phyloP scores from a whole-genome alignment of 768 basidiomycete genomes.

The Phaffia tasmanica region DNA sequence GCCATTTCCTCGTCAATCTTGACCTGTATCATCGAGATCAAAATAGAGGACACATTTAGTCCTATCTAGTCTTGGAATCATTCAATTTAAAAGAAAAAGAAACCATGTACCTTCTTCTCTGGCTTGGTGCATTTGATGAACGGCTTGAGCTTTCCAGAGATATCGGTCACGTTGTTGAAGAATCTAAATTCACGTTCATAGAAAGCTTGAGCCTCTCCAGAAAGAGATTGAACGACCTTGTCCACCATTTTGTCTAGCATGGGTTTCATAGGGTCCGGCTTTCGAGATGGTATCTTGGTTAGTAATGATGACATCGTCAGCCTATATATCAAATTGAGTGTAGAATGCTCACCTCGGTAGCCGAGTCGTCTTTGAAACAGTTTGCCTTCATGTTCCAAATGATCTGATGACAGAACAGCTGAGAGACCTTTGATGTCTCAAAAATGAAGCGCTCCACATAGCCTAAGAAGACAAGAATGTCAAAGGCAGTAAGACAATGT shows the following conservation, averaged over 20 bases:
- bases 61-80: conserved; percentile 18
- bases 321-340: background rate
- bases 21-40: conserved; percentile 45
- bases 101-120: conserved; percentile 74
- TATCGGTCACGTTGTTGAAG: conserved; percentile 92
- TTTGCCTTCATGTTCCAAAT: conserved; percentile 99
- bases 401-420: conserved; percentile 96
- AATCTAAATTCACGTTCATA: conserved; percentile 92
- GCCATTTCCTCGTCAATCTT: conserved; percentile 99
- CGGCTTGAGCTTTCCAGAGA: conserved; percentile 93
- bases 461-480: conserved; percentile 42
- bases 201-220: conserved; percentile 75
- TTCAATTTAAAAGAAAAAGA: background rate
- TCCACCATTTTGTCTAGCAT: conserved; percentile 76
- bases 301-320: background rate
- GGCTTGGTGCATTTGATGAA: conserved; percentile 88
- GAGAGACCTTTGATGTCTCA: conserved; percentile 93
- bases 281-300: conserved; percentile 1
- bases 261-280: conserved; percentile 96
- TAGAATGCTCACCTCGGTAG: conserved; percentile 53
- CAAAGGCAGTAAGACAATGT: background rate
- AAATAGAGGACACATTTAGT: conserved; percentile 1
- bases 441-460: conserved; percentile 93
- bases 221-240: conserved; percentile 68
- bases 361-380: conserved; percentile 80